Percentiles rank a stretch among this genome's conserved stretches.
Conservation (phyloP, 257 asterid genomes). For the Catharanthus roseus region DNA sequence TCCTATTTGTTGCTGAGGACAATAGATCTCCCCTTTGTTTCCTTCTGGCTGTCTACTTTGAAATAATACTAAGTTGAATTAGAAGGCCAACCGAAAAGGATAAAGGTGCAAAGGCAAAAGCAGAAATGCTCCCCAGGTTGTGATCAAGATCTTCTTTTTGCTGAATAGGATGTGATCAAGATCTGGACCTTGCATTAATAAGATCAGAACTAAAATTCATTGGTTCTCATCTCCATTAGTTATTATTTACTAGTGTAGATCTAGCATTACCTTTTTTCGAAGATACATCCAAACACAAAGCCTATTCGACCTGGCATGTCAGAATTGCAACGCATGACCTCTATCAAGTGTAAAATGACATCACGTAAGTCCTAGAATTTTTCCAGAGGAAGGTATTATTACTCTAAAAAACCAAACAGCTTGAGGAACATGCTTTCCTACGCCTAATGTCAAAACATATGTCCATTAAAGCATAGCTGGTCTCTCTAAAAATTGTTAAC, state of each 20-base stretch:
- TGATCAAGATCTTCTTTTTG: background rate
- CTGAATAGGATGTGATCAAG: background rate
- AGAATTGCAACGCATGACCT: background rate
- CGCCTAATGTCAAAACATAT: background rate
- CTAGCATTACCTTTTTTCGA: background rate
- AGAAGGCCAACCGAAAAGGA: background rate
- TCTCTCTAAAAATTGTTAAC: background rate
- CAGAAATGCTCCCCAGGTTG: background rate
- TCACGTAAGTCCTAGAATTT: background rate
- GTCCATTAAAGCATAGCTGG: background rate
- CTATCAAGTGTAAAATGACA: background rate
- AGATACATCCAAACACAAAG: too few relatives aligned
- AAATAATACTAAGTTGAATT: too few relatives aligned
- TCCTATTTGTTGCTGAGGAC: background rate
- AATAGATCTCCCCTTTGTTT: background rate
- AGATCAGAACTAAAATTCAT: background rate
- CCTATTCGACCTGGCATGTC: background rate
- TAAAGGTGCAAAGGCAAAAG: background rate
- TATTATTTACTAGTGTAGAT: background rate
- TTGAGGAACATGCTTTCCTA: background rate
- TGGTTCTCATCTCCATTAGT: background rate
- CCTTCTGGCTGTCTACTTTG: background rate
- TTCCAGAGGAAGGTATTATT: background rate
- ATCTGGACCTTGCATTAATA: background rate
- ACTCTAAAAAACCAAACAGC: slow-evolving; percentile 1